Percentiles rank a stretch among this genome's conserved stretches.
phyloP scores from a whole-genome alignment of 2,329 filamentous ascomycete genomes.

The Biscogniauxia mediterranea region DNA sequence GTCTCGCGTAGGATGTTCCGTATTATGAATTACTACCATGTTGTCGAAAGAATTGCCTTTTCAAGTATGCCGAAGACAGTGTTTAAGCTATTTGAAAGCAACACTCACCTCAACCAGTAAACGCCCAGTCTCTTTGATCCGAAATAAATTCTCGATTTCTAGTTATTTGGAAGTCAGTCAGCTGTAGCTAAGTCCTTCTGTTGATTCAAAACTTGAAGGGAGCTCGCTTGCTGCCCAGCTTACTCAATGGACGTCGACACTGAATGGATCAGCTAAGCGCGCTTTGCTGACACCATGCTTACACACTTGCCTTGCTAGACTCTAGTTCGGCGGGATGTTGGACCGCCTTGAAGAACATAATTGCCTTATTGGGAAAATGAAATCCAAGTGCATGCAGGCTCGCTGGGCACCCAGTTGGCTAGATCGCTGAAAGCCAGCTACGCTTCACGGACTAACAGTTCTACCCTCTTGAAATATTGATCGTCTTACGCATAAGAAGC shows the following conservation, averaged over 20 bases:
- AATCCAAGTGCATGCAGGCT: not conserved
- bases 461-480: not conserved
- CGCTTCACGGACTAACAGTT: not conserved
- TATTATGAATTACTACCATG: too few relatives aligned
- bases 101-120: too few relatives aligned
- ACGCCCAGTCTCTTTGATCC: too few relatives aligned
- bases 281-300: not conserved
- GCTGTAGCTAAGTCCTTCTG: not conserved
- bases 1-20: too few relatives aligned
- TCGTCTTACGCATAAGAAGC: not conserved
- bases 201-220: not conserved
- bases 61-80: not conserved
- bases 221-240: not conserved
- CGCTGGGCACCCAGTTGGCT: not conserved
- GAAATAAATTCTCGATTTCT: too few relatives aligned
- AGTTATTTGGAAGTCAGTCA: too few relatives aligned
- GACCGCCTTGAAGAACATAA: not conserved
- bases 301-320: not conserved
- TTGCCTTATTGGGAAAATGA: not conserved
- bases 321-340: not conserved
- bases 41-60: not conserved
- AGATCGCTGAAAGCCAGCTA: not conserved
- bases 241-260: not conserved
- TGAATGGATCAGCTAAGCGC: too few relatives aligned
- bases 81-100: too few relatives aligned